Evolutionary conservation across 2,329 filamentous ascomycete species (phyloP).

Genomic region (Periconia digitata): DNA sequence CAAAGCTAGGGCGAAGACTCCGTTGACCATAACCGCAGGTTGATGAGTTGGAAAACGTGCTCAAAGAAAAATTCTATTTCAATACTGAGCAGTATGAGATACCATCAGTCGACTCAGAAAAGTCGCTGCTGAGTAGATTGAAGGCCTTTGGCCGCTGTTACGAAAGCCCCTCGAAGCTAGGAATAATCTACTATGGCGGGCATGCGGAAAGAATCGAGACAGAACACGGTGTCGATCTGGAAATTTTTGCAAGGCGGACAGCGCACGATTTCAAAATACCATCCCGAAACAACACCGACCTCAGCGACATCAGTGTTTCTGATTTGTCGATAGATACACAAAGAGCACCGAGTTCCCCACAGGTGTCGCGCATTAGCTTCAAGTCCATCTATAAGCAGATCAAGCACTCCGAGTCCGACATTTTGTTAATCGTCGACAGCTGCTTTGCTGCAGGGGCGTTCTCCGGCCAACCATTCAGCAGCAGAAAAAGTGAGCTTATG

Average conservation of each 20-base stretch:
- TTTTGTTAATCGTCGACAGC: slow-evolving; percentile 14
- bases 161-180: slow-evolving; percentile 11
- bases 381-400: slow-evolving; percentile 1
- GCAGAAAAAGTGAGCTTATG: slow-evolving; percentile 18
- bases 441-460: slow-evolving; percentile 14
- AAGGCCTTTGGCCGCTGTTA: slow-evolving; percentile 8
- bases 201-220: slow-evolving; percentile 8
- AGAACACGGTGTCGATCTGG: slow-evolving; percentile 4
- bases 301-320: neutral
- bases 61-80: slow-evolving; percentile 11
- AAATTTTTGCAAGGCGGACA: slow-evolving; percentile 4
- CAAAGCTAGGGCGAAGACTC: too few species aligned
- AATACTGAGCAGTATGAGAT: slow-evolving; percentile 13
- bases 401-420: slow-evolving; percentile 10
- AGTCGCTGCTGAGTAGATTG: slow-evolving; percentile 4
- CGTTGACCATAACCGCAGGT: neutral
- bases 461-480: slow-evolving; percentile 3
- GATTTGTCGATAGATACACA: neutral
- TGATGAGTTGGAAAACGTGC: slow-evolving; percentile 8
- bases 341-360: neutral
- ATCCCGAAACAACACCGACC: slow-evolving; percentile 1
- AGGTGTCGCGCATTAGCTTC: slow-evolving; percentile 5
- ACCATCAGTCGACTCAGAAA: slow-evolving; percentile 3
- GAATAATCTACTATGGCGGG: slow-evolving; percentile 20
- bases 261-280: too few species aligned